phyloP scores from a whole-genome alignment of 192 early-diverging fungal species.

The Kickxella alabastrina region DNA sequence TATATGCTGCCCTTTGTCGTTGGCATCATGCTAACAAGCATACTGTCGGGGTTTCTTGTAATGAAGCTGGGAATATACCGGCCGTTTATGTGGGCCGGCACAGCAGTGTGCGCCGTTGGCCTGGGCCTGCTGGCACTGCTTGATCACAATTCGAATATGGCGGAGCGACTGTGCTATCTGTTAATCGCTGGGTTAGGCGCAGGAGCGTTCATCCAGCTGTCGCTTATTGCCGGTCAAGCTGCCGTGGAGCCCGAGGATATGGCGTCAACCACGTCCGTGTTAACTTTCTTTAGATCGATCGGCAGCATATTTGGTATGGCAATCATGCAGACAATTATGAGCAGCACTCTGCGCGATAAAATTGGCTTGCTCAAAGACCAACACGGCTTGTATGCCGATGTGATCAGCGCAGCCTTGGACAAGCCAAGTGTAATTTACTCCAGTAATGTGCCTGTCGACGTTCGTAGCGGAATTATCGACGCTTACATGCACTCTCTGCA shows the following conservation, averaged over 20 bases:
- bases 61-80: constrained; percentile 59
- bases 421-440: constrained; percentile 42
- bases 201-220: constrained; percentile 72
- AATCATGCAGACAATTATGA: constrained; percentile 58
- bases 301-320: constrained; percentile 64
- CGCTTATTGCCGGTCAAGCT: constrained; percentile 68
- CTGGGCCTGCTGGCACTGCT: constrained; percentile 61
- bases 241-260: constrained; percentile 58
- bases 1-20: constrained; percentile 59
- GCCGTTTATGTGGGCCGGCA: constrained; percentile 71
- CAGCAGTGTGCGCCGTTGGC: constrained; percentile 61
- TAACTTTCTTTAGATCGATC: constrained; percentile 65
- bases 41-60: constrained; percentile 65
- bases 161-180: constrained; percentile 60
- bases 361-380: constrained; percentile 4
- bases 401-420: constrained; percentile 44
- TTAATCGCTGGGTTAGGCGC: constrained; percentile 72
- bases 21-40: constrained; percentile 57
- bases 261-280: constrained; percentile 63
- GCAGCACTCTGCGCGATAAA: constrained; percentile 20
- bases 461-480: constrained; percentile 48
- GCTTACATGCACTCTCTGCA: constrained; percentile 59
- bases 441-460: constrained; percentile 24
- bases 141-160: constrained; percentile 43
- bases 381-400: constrained; percentile 33